A percentile compares a stretch with the other conserved stretches of the same genome.
These are phyloP conservation scores for Chaetothyriales sp. DNA, from an alignment of 2,329 filamentous ascomycete genomes.

Conservation along the genomic window DNA sequence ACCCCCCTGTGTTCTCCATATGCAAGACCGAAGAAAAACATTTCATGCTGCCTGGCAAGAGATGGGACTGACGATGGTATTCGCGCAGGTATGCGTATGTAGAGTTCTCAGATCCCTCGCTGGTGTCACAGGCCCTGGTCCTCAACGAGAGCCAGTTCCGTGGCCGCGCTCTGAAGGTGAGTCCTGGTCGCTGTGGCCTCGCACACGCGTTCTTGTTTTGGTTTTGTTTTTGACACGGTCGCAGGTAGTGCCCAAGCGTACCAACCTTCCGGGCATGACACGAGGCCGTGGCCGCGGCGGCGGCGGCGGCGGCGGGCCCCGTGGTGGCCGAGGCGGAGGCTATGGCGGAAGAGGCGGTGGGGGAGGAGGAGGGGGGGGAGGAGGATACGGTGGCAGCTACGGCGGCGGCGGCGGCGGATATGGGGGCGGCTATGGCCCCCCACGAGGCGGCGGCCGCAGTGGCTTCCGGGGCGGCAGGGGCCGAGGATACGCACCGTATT, in stretches of 20 bases:
- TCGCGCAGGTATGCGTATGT: conserved; percentile 83
- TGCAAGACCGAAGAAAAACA: conserved; percentile 6
- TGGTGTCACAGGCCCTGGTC: conserved; percentile 85
- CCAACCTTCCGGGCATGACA: conserved; percentile 89
- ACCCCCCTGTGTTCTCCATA: conserved; percentile 7
- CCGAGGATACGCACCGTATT: conserved; percentile 41
- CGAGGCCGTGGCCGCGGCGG: conserved; percentile 53
- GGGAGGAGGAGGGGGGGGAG: conserved; percentile 24
- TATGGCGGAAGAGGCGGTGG: conserved; percentile 46
- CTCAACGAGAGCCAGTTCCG: conserved; percentile 95
- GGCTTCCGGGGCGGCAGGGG: conserved; percentile 28
- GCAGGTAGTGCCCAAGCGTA: conserved; percentile 78
- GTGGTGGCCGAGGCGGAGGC: conserved; percentile 48
- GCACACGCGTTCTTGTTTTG: conserved; percentile 9
- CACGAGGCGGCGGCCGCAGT: conserved; percentile 16
- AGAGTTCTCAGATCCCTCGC: conserved; percentile 86
- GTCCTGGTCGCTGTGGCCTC: conserved; percentile 7
- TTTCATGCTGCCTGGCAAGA: conserved; percentile 47
- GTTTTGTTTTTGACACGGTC: conserved; percentile 16
- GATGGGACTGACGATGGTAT: conserved; percentile 27
- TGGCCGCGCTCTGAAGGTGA: conserved; percentile 86
- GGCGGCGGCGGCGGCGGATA: conserved; percentile 32
- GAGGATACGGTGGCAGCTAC: not conserved
- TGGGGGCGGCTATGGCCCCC: conserved; percentile 12
- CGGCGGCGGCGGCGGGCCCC: conserved; percentile 27